These are phyloP conservation scores for Rhynchosporium graminicola DNA, from an alignment of 2,329 filamentous ascomycete species.

Conservation along the genomic window DNA sequence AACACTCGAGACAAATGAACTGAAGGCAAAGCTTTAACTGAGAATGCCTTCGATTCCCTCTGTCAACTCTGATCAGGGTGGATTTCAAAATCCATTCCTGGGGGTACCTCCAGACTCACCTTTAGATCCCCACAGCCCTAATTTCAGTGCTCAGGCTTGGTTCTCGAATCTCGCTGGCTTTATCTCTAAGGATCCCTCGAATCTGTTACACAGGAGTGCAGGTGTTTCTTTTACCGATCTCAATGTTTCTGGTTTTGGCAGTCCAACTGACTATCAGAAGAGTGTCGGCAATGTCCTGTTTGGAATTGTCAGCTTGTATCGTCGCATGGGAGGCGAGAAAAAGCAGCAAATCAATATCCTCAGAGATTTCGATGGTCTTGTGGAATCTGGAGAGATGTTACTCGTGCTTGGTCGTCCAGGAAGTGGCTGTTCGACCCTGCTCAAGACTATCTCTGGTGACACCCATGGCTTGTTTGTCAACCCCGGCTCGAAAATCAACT, in stretches of 20 bases:
- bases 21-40: not conserved
- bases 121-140: conserved; percentile 52
- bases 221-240: conserved; percentile 33
- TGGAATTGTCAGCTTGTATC: conserved; percentile 45
- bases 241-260: conserved; percentile 32
- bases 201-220: conserved; percentile 24
- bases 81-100: conserved; percentile 25
- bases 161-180: conserved; percentile 25
- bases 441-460: conserved; percentile 57
- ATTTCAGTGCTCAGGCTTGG: conserved; percentile 58
- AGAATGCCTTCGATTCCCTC: not conserved
- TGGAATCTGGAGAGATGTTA: conserved; percentile 64
- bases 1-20: not conserved
- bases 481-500: conserved; percentile 54
- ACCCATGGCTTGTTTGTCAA: conserved; percentile 56
- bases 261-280: conserved; percentile 36
- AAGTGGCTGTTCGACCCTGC: conserved; percentile 59
- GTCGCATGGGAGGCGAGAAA: conserved; percentile 53
- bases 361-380: conserved; percentile 60
- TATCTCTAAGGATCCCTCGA: conserved; percentile 48
- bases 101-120: conserved; percentile 21
- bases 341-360: conserved; percentile 55
- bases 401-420: conserved; percentile 67
- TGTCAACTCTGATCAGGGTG: conserved; percentile 2
- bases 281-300: conserved; percentile 45